Base-by-base conservation (phyloP, 305 asterid genomes). In the Rubia balearica region DNA sequence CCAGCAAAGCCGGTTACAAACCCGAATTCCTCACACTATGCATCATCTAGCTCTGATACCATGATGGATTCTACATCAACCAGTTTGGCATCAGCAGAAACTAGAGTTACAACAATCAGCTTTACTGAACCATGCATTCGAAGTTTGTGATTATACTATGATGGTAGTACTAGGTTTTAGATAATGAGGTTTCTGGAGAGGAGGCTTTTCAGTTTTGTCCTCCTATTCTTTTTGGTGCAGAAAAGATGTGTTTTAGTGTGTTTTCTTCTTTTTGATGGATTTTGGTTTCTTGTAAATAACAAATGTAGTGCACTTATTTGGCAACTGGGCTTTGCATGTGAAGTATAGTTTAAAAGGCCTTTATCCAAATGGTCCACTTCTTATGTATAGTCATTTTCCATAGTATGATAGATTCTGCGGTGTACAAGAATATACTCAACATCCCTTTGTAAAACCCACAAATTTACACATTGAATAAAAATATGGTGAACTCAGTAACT, bases 31-130 rank as follows among this genome's bases (percentile, higher is more conserved):
- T 79, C 81, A 22, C 71, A 76, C 67, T 82, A 74, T 78, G 79
- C 82, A 74, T 90, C 96, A 9, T 87, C 91, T 3, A 84, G 84
- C 65, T 87, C 87, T 0, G 89, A 89, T 27, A 80, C 81, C 45
- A 14, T 80, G 41, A 12, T 61, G 55, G 86, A 73, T 24, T 74
- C 79, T 55, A 70, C 95, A 3, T 17, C 51, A 19, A 63, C 24
- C 2, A 80, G 84, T 7, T 66, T 68, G 73, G 76, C 89, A 22
- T 74, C 87, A 13, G 81, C 81, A 41, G 73, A 82, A 71, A 79
- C 89, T 70, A 85, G 97, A 76, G 90, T 74, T 72, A 89, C 85
- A 59, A 86, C 92, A 56, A 81, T 84, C 73, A 77, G 90, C 6
- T 86, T 82, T 69, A 86, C 97, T 13, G 83, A 76, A 0, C 77